Evolutionary conservation across 176 grass and related monocot species (phyloP), one percentile per base, ranked within the genome.

Genomic region (Tillandsia leiboldiana): DNA sequence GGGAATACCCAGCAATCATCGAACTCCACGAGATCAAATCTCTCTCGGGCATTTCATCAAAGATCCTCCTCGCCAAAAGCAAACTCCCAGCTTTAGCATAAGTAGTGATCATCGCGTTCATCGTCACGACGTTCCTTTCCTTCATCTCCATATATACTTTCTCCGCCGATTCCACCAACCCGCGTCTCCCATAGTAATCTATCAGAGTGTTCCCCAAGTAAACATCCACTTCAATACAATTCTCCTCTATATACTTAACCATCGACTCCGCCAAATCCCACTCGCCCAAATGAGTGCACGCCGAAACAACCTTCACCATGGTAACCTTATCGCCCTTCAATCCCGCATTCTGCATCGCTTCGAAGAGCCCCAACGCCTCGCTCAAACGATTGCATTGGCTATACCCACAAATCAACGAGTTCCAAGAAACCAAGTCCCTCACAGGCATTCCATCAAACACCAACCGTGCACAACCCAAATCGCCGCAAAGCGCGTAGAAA

Each of bases 1-100:
- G 72, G 1, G 78, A 91, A 69, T 84, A 91, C 50, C 75, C 75
- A 0, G 75, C 79, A 63, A 82, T 74, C 51, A 91, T 87, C 51
- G 84, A 87, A 65, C 76, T 84, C 81, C 81, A 87, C 51, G 84
- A 80, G 63, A 87, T 82, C 75, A 87, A 67, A 82, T 91, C 72
- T 58, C 78, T 84, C 48, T 59, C 50, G 61, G 70, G 62, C 69
- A 69, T 85, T 70, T 75, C 53, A 70, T 82, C 15, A 18, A 82
- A 91, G 63, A 87, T 74, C 56, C 66, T 85, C 51, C 79, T 87
- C 0, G 66, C 79, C 11, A 79, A 87, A 50, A 80, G 57, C 59
- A 87, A 65, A 79, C 82, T 61, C 6, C 69, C 58, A 5, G 63
- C 58, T 62, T 76, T 91, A 12, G 88, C 73, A 75, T 87, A 82